Conservation (phyloP, 1,284 basidiomycete species). For the Psilocybe mexicana region DNA sequence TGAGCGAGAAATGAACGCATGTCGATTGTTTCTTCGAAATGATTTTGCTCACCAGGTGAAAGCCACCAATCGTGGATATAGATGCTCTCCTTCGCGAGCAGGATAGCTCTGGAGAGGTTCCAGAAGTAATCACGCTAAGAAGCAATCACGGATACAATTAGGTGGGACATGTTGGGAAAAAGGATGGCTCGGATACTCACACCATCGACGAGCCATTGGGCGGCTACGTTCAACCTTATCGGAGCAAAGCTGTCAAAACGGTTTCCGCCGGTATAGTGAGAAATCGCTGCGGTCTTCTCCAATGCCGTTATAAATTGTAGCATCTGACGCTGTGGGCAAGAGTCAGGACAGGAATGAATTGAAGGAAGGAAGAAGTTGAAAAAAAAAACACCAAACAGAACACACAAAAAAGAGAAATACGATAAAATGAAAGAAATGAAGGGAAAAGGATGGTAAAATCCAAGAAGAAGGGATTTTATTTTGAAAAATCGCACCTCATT, state of each 20-base stretch:
- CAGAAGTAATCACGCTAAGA: slow-evolving; percentile 91
- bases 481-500: slow-evolving; percentile 62
- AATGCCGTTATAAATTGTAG: slow-evolving; percentile 95
- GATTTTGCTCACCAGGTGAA: slow-evolving; percentile 62
- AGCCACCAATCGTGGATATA: slow-evolving; percentile 98
- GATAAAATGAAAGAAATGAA: neutral
- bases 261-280: slow-evolving; percentile 81
- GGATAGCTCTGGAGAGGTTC: slow-evolving; percentile 93
- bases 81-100: slow-evolving; percentile 86
- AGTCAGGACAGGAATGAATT: too few relatives aligned
- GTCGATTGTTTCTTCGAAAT: neutral
- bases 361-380: neutral
- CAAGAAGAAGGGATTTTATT: too few relatives aligned
- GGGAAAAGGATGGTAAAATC: neutral
- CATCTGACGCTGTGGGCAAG: slow-evolving; percentile 78
- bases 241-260: slow-evolving; percentile 95
- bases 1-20: neutral
- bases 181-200: slow-evolving; percentile 43
- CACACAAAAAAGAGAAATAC: neutral
- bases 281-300: slow-evolving; percentile 79
- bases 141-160: neutral
- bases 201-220: slow-evolving; percentile 99
- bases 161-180: neutral
- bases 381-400: too few relatives aligned
- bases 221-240: slow-evolving; percentile 88